These are phyloP conservation scores for Takashimella koratensis DNA, from an alignment of 1,284 basidiomycete species.

Conservation along the genomic window DNA sequence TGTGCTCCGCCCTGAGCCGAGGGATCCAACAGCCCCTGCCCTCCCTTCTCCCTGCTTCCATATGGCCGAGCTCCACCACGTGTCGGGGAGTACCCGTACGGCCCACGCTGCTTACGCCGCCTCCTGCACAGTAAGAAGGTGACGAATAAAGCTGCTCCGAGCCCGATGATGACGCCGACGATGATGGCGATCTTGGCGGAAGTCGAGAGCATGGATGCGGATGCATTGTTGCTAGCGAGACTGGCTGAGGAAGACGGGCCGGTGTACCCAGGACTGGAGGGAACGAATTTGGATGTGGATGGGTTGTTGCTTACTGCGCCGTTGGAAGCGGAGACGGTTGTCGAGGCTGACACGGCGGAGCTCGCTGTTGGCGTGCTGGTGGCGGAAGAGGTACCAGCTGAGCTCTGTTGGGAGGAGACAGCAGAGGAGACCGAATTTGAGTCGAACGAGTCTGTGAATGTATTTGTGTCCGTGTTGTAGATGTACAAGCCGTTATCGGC, in stretches of 20 bases:
- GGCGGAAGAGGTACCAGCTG: not conserved
- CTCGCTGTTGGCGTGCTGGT: not conserved
- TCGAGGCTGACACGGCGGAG: conserved; percentile 5
- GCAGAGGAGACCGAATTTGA: not conserved
- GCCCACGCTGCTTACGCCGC: not conserved
- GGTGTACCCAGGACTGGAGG: too few species aligned
- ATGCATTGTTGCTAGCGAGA: not conserved
- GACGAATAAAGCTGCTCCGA: not conserved
- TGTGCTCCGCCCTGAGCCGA: conserved; percentile 2
- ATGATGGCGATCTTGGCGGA: conserved; percentile 12
- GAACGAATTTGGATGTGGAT: not conserved
- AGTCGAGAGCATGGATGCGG: conserved; percentile 2
- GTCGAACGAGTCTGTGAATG: not conserved
- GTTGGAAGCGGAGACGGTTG: conserved; percentile 7
- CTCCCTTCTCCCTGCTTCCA: conserved; percentile 24
- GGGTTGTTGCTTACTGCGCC: not conserved
- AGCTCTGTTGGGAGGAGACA: not conserved
- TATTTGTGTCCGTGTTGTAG: conserved; percentile 11
- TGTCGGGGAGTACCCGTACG: not conserved
- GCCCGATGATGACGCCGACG: not conserved
- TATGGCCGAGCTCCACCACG: conserved; percentile 12
- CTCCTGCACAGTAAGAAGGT: not conserved
- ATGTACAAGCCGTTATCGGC: conserved; percentile 22
- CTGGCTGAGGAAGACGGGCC: conserved; percentile 4
- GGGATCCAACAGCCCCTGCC: conserved; percentile 21